Percentiles rank a stretch among this genome's conserved stretches.
Evolutionary conservation across 139 green algal genomes (phyloP).

Genomic region (Chlamydomonas eustigma): DNA sequence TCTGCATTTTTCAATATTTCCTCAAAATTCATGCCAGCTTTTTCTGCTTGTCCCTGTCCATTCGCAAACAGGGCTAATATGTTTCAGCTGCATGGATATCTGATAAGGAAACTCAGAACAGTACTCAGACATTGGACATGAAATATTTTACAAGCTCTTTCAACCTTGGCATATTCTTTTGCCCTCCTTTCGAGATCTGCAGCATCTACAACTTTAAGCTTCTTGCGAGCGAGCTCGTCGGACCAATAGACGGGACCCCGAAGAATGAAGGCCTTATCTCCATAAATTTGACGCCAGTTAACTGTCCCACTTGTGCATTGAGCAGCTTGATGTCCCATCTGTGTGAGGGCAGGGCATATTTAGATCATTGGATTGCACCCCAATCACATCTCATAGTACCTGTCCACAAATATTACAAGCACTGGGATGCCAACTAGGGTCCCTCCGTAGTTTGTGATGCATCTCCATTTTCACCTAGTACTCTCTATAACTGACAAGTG

Average conservation of each 20-base stretch:
- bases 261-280: slow-evolving; percentile 73
- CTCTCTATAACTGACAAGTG: too few species aligned
- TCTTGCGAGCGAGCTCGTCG: slow-evolving; percentile 48
- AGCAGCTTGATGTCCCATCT: slow-evolving; percentile 83
- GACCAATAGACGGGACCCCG: slow-evolving; percentile 61
- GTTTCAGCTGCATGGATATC: neutral
- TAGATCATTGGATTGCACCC: too few species aligned
- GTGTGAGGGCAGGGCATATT: too few species aligned
- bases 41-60: slow-evolving; percentile 24
- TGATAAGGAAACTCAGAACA: neutral
- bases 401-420: slow-evolving; percentile 88
- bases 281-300: slow-evolving; percentile 85
- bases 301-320: slow-evolving; percentile 85
- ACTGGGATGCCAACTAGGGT: slow-evolving; percentile 80
- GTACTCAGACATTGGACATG: too few species aligned
- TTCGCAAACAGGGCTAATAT: neutral
- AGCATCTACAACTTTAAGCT: slow-evolving; percentile 54
- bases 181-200: slow-evolving; percentile 57
- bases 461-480: slow-evolving; percentile 78
- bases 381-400: too few species aligned
- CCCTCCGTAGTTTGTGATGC: slow-evolving; percentile 79
- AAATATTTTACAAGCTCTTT: too few species aligned
- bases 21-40: slow-evolving; percentile 35
- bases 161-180: slow-evolving; percentile 55
- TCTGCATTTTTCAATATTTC: slow-evolving; percentile 31